These are phyloP conservation scores for Trichophyton simii DNA, from an alignment of 2,329 filamentous ascomycete species.

Conservation along the genomic window DNA sequence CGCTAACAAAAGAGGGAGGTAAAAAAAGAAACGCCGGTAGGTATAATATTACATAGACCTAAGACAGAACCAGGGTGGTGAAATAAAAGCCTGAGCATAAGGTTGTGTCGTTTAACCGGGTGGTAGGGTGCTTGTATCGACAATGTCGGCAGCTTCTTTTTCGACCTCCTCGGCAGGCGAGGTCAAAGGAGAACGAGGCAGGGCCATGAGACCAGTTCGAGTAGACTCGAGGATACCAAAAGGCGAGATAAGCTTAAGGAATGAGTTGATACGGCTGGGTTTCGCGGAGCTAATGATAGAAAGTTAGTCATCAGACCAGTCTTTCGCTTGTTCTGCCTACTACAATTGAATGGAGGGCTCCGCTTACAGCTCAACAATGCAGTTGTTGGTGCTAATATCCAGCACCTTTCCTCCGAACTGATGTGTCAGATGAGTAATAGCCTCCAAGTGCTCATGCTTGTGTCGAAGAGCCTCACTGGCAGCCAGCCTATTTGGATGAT, in stretches of 20 bases:
- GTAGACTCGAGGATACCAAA: conserved; percentile 96
- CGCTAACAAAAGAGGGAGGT: background rate
- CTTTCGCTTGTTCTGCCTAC: conserved; percentile 14
- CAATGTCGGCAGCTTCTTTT: conserved; percentile 88
- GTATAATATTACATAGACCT: background rate
- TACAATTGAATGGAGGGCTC: background rate
- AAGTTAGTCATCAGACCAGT: conserved; percentile 11
- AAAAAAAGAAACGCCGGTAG: background rate
- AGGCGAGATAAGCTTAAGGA: conserved; percentile 86
- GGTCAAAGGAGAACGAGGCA: conserved; percentile 81
- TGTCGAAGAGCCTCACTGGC: conserved; percentile 81
- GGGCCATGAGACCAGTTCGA: conserved; percentile 88
- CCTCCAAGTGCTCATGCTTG: conserved; percentile 94
- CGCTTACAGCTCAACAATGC: conserved; percentile 89
- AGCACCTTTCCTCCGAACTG: conserved; percentile 96
- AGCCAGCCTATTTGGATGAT: conserved; percentile 78
- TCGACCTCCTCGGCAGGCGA: conserved; percentile 58
- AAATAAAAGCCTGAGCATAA: conserved; percentile 7
- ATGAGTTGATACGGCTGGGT: conserved; percentile 84
- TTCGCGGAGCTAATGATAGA: conserved; percentile 60
- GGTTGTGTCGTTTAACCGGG: conserved; percentile 52
- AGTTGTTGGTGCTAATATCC: conserved; percentile 96
- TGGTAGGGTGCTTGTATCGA: conserved; percentile 85
- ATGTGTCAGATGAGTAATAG: conserved; percentile 90
- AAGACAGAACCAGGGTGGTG: conserved; percentile 1